A percentile compares a stretch with the other conserved stretches of the same genome.
phyloP scores from a whole-genome alignment of 23 red algal genomes.

The Gracilaria gracilis region DNA sequence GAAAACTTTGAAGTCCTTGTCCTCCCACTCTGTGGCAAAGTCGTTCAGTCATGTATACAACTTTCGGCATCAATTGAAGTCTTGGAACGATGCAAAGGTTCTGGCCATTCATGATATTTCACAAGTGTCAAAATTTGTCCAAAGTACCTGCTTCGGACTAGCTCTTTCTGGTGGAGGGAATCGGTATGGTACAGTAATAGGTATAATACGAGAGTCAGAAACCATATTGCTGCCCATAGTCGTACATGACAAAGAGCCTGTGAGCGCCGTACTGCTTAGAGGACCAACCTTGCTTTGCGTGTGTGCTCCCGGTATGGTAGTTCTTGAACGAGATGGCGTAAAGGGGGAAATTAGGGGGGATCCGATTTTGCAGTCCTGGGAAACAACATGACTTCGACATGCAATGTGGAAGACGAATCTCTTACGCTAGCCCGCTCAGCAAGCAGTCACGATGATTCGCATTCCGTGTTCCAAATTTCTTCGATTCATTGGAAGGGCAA shows the following conservation, averaged over 20 bases:
- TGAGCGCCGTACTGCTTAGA: not conserved
- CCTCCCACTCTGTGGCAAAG: not conserved
- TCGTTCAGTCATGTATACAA: slow-evolving; percentile 9
- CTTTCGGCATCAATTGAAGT: slow-evolving; percentile 7
- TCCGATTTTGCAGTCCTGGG: too few relatives aligned
- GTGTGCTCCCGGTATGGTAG: not conserved
- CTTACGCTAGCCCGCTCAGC: not conserved
- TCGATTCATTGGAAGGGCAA: slow-evolving; percentile 8
- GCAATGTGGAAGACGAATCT: slow-evolving; percentile 22
- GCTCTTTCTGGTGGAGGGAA: not conserved
- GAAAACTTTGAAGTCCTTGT: not conserved
- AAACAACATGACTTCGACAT: not conserved
- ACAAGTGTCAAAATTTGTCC: not conserved
- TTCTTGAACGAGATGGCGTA: not conserved
- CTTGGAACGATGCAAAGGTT: slow-evolving; percentile 21
- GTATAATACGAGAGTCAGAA: not conserved
- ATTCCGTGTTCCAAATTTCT: not conserved
- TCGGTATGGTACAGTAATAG: slow-evolving; percentile 9
- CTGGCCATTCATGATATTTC: slow-evolving; percentile 4
- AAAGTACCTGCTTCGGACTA: slow-evolving; percentile 12
- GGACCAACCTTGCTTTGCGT: slow-evolving; percentile 11
- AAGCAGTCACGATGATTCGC: too few relatives aligned
- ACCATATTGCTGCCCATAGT: not conserved
- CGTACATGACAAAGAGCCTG: slow-evolving; percentile 11
- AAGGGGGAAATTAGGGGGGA: not conserved